Conservation (phyloP, 371 early-diverging fungal genomes). For the Syncephalastrum racemosum region DNA sequence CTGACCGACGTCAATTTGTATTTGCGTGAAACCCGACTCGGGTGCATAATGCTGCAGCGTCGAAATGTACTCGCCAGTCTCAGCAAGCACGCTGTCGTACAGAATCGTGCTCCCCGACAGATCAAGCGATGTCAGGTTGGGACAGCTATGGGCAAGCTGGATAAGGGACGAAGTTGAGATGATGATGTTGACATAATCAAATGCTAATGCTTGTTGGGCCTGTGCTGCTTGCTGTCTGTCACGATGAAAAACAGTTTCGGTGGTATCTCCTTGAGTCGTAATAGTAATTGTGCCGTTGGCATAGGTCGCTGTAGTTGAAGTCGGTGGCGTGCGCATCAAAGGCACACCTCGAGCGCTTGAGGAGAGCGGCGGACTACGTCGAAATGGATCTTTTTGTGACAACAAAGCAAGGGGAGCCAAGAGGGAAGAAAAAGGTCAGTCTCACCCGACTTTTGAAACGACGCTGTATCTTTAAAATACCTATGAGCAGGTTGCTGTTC, state of each 20-base stretch:
- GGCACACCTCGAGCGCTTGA: too few relatives aligned
- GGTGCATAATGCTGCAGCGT: slow-evolving; percentile 52
- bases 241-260: not conserved
- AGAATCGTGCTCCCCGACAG: slow-evolving; percentile 52
- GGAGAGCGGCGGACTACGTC: too few relatives aligned
- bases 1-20: slow-evolving; percentile 39
- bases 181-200: slow-evolving; percentile 23
- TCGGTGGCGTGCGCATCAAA: not conserved
- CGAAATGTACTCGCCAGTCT: slow-evolving; percentile 64
- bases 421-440: too few relatives aligned
- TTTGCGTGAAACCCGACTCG: slow-evolving; percentile 54
- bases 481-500: slow-evolving; percentile 1
- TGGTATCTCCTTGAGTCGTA: too few relatives aligned
- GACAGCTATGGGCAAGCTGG: slow-evolving; percentile 49
- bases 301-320: too few relatives aligned
- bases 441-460: too few relatives aligned
- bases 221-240: not conserved
- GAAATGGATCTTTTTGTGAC: too few relatives aligned
- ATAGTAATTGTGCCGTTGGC: too few relatives aligned
- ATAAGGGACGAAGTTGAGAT: slow-evolving; percentile 60
- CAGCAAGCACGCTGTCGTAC: slow-evolving; percentile 48
- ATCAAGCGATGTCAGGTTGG: slow-evolving; percentile 46
- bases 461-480: not conserved
- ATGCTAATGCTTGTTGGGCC: not conserved
- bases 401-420: too few relatives aligned